phyloP scores from a whole-genome alignment of 345 rosid species.

The Garcia nutans region DNA sequence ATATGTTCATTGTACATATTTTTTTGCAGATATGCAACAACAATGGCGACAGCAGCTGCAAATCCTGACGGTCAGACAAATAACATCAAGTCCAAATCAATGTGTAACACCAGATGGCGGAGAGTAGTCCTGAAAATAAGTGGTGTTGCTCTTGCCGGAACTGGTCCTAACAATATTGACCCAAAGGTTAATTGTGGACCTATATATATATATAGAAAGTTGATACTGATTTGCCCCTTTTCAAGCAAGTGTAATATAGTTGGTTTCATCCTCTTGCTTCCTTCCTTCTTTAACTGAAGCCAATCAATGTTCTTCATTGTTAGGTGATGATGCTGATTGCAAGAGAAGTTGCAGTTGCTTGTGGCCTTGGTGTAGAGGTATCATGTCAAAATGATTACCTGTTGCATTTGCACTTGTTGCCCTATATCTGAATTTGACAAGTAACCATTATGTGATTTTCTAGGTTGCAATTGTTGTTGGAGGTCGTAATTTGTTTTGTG shows the following conservation, averaged over 20 bases:
- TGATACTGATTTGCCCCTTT: background rate
- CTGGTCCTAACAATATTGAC: constrained; percentile 62
- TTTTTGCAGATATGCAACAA: constrained; percentile 42
- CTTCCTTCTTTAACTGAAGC: background rate
- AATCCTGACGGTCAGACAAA: constrained; percentile 42
- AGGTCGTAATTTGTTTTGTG: constrained; percentile 78
- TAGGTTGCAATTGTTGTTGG: constrained; percentile 94
- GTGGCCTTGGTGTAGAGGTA: constrained; percentile 82
- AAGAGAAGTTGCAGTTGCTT: constrained; percentile 69
- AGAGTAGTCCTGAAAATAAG: constrained; percentile 88
- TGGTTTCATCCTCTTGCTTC: background rate
- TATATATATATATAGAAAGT: constrained; percentile 12
- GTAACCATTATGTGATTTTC: background rate
- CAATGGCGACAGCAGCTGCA: constrained; percentile 24
- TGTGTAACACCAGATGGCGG: constrained; percentile 66
- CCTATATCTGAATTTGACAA: constrained; percentile 6
- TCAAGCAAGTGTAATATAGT: background rate
- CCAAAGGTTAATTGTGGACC: constrained; percentile 55
- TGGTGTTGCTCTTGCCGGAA: constrained; percentile 80
- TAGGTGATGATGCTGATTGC: constrained; percentile 80
- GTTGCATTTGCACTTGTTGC: background rate
- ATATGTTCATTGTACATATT: background rate
- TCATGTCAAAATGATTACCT: background rate
- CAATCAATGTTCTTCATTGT: background rate
- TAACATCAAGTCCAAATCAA: constrained; percentile 47